These are phyloP conservation scores for Aleurites moluccanus DNA, from an alignment of 441 rosid species.

Conservation along the genomic window DNA sequence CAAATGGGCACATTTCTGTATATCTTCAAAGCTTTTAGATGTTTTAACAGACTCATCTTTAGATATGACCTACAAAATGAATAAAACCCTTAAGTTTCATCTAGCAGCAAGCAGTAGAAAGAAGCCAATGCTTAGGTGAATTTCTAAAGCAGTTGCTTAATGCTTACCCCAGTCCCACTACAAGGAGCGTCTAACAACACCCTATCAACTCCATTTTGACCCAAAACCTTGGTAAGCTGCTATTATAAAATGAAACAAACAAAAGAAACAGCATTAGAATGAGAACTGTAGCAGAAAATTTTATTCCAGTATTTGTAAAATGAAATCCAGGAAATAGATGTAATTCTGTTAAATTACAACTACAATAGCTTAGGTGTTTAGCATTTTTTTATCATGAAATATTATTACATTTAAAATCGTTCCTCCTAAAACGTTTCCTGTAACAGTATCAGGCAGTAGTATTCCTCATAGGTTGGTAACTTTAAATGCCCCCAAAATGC, in stretches of 20 bases:
- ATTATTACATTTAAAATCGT: background rate
- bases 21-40: constrained; percentile 79
- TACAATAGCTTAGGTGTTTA: background rate
- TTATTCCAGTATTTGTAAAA: background rate
- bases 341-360: background rate
- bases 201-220: constrained; percentile 78
- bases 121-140: background rate
- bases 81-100: constrained; percentile 16
- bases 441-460: too few relatives aligned
- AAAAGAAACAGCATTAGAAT: background rate
- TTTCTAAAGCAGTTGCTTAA: constrained; percentile 29
- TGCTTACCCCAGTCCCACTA: constrained; percentile 95
- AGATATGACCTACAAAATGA: constrained; percentile 69
- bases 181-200: constrained; percentile 98
- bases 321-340: background rate
- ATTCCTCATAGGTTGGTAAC: too few relatives aligned
- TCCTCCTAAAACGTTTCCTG: too few relatives aligned
- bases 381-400: background rate
- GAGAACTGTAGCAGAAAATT: background rate
- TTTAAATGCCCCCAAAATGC: too few relatives aligned
- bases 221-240: constrained; percentile 84
- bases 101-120: constrained; percentile 13
- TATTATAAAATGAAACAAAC: constrained; percentile 20
- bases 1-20: constrained; percentile 69
- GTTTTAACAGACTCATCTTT: constrained; percentile 94